These are phyloP conservation scores for Pyrenochaeta sp. DNA, from an alignment of 2,329 filamentous ascomycete species.

Conservation along the genomic window DNA sequence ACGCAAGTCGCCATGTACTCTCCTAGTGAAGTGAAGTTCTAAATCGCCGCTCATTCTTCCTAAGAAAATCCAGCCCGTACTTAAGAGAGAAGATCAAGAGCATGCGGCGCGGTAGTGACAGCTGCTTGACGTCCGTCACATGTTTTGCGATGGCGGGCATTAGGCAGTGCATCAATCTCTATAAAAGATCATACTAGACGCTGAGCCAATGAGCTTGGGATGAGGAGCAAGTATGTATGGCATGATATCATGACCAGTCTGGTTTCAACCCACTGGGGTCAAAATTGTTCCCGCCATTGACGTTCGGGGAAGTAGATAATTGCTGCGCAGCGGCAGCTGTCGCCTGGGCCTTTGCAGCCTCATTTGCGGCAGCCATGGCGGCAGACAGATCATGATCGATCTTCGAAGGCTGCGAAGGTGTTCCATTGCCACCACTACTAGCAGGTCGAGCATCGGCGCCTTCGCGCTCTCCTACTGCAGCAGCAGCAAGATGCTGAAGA, in stretches of 20 bases:
- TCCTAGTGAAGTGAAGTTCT: not conserved
- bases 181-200: no score
- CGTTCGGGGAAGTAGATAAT: constrained; percentile 27
- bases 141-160: no score
- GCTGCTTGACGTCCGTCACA: no score
- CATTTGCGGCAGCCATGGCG: constrained; percentile 48
- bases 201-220: not conserved
- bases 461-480: constrained; percentile 49
- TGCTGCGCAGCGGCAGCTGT: constrained; percentile 47
- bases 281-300: constrained; percentile 22
- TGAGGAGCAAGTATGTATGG: not conserved
- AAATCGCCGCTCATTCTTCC: not conserved
- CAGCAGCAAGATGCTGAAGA: constrained; percentile 49
- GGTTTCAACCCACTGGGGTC: constrained; percentile 19
- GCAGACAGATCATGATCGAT: constrained; percentile 47
- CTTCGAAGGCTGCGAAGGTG: constrained; percentile 23
- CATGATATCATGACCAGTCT: constrained; percentile 6
- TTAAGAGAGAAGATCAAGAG: no score
- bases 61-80: no score
- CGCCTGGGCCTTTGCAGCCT: constrained; percentile 46
- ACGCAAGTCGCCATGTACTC: not conserved
- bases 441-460: constrained; percentile 35
- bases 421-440: constrained; percentile 37
- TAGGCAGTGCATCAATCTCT: no score
- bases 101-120: no score